Evolutionary conservation across 2,329 filamentous ascomycete species (phyloP).

Genomic region (Lasiodiplodia gonubiensis): DNA sequence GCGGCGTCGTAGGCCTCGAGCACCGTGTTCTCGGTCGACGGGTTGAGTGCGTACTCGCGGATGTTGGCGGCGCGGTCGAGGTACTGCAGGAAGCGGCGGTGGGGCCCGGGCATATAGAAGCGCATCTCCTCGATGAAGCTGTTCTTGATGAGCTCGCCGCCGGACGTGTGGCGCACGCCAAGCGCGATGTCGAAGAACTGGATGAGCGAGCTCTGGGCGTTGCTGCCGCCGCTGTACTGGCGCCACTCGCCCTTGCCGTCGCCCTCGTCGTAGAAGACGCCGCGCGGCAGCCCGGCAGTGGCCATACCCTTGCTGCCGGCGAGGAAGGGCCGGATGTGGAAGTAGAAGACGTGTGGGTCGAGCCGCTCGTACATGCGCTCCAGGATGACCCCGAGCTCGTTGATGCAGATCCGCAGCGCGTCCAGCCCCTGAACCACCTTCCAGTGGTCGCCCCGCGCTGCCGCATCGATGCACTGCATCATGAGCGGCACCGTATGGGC

Average conservation of each 20-base stretch:
- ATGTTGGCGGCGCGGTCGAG: constrained; percentile 54
- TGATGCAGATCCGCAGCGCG: constrained; percentile 46
- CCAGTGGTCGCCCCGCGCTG: constrained; percentile 29
- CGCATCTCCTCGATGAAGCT: constrained; percentile 52
- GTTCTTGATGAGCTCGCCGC: constrained; percentile 41
- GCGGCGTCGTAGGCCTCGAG: constrained; percentile 54
- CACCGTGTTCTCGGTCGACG: constrained; percentile 43
- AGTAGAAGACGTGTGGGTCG: constrained; percentile 57
- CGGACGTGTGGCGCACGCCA: constrained; percentile 55
- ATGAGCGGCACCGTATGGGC: constrained; percentile 53
- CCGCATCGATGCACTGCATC: constrained; percentile 55
- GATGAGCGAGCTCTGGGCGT: constrained; percentile 61
- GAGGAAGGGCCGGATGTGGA: constrained; percentile 58
- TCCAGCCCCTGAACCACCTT: constrained; percentile 36
- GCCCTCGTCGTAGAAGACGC: constrained; percentile 60
- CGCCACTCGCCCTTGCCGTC: constrained; percentile 56
- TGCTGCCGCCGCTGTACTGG: constrained; percentile 60
- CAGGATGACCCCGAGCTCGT: constrained; percentile 49
- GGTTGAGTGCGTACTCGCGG: constrained; percentile 50
- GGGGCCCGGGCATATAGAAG: constrained; percentile 60
- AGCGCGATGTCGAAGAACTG: constrained; percentile 61
- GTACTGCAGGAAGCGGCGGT: constrained; percentile 57
- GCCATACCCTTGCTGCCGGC: constrained; percentile 62
- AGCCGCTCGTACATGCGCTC: constrained; percentile 60
- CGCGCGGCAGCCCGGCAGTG: constrained; percentile 55